Evolutionary conservation across 1,284 basidiomycete genomes (phyloP).

Genomic region (Trametes polyzona): DNA sequence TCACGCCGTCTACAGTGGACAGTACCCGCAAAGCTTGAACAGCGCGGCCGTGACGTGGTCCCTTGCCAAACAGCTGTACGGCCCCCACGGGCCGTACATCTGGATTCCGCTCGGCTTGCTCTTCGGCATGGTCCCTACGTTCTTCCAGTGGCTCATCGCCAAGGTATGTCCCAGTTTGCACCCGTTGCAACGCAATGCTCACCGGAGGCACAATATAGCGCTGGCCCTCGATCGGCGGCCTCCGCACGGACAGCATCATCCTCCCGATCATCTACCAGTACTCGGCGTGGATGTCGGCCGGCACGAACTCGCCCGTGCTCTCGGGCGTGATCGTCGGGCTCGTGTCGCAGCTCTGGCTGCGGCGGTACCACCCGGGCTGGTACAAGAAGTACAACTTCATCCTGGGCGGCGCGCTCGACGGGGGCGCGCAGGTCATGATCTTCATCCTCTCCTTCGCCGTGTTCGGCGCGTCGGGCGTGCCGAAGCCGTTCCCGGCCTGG

Average conservation of each 20-base stretch:
- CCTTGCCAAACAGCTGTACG: constrained; percentile 61
- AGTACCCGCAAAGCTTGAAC: constrained; percentile 42
- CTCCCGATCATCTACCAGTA: constrained; percentile 60
- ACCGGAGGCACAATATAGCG: constrained; percentile 35
- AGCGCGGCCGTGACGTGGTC: constrained; percentile 69
- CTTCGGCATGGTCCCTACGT: constrained; percentile 54
- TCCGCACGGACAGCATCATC: constrained; percentile 51
- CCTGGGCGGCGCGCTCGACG: constrained; percentile 67
- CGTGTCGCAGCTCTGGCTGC: constrained; percentile 61
- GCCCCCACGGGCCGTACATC: constrained; percentile 54
- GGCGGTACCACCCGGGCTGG: constrained; percentile 55
- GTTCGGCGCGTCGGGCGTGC: constrained; percentile 61
- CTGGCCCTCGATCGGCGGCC: constrained; percentile 54
- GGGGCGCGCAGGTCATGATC: constrained; percentile 69
- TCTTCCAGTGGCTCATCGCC: constrained; percentile 54
- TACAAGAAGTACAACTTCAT: constrained; percentile 74
- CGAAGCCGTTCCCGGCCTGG: constrained; percentile 59
- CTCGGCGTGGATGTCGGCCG: constrained; percentile 46
- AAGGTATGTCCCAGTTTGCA: constrained; percentile 39
- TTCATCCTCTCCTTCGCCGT: constrained; percentile 73
- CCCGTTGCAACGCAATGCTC: neutral
- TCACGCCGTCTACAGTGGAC: constrained; percentile 23
- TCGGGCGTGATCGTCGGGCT: constrained; percentile 58
- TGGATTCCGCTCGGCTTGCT: constrained; percentile 56
- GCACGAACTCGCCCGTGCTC: constrained; percentile 56